Conservation (phyloP, 108 stramenopile species). For the Schizochytrium sp. region DNA sequence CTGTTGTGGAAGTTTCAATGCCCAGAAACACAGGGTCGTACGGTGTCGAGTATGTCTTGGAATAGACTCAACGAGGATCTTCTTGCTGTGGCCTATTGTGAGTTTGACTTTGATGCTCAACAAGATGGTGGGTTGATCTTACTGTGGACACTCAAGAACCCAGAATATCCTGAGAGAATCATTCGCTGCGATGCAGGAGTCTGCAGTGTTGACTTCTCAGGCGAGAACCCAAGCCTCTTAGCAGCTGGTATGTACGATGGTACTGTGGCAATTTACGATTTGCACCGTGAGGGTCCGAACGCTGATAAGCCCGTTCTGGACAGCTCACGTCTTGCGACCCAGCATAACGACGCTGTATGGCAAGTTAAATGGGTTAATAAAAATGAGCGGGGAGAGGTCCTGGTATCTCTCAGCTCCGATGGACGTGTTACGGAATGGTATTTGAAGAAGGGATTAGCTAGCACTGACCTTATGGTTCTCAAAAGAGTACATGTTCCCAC, state of each 20-base stretch:
- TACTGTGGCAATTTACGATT: conserved; percentile 74
- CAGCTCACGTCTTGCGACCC: conserved; percentile 58
- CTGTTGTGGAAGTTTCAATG: conserved; percentile 65
- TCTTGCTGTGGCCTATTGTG: conserved; percentile 77
- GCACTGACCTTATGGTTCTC: conserved; percentile 75
- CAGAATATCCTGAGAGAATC: conserved; percentile 76
- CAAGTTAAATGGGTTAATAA: conserved; percentile 77
- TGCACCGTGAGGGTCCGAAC: conserved; percentile 31
- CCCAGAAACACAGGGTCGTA: conserved; percentile 31
- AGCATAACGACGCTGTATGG: conserved; percentile 80
- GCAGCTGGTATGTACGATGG: conserved; percentile 78
- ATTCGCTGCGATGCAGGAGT: conserved; percentile 65
- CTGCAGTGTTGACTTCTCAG: conserved; percentile 72
- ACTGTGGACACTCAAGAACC: conserved; percentile 77
- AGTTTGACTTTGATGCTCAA: conserved; percentile 61
- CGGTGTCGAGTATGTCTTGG: conserved; percentile 71
- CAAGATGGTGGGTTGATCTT: conserved; percentile 70
- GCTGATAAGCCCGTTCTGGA: conserved; percentile 67
- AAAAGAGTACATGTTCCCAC: conserved; percentile 62
- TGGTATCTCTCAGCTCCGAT: conserved; percentile 77
- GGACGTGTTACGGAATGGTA: conserved; percentile 78
- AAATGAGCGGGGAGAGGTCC: conserved; percentile 71
- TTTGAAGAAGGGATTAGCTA: conserved; percentile 76
- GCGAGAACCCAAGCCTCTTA: conserved; percentile 70
- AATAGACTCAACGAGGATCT: conserved; percentile 71